Percentiles rank a stretch among this genome's conserved stretches.
These are phyloP conservation scores for Coemansia sp. DNA, from an alignment of 192 early-diverging fungal genomes.

Conservation along the genomic window DNA sequence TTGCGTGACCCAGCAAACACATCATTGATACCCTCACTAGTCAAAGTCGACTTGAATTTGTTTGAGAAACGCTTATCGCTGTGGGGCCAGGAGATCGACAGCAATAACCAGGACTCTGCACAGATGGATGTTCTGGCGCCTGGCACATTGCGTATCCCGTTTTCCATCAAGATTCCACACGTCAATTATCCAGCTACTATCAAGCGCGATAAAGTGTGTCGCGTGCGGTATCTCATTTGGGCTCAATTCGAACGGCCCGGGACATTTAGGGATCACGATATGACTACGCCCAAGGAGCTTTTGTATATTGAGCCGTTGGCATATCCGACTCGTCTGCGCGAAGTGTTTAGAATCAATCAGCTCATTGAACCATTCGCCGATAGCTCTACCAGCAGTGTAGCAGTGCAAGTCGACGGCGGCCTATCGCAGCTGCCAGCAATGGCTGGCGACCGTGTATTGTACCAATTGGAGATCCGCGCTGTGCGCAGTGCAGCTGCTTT, in stretches of 20 bases:
- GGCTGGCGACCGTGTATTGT: constrained; percentile 35
- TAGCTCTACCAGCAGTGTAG: background rate
- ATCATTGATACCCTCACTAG: constrained; percentile 7
- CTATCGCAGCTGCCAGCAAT: constrained; percentile 25
- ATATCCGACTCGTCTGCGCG: constrained; percentile 20
- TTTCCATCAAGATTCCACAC: constrained; percentile 27
- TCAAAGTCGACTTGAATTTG: constrained; percentile 19
- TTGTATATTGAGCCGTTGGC: constrained; percentile 26
- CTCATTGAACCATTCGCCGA: background rate
- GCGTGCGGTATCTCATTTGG: constrained; percentile 36
- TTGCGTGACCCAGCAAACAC: constrained; percentile 12
- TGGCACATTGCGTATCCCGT: constrained; percentile 34
- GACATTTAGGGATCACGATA: constrained; percentile 19
- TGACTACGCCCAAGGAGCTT: constrained; percentile 24
- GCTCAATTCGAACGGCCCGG: constrained; percentile 35
- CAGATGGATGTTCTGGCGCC: constrained; percentile 22
- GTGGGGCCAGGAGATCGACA: constrained; percentile 17
- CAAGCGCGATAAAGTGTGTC: constrained; percentile 25
- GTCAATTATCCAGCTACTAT: constrained; percentile 41
- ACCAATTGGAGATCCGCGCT: constrained; percentile 16
- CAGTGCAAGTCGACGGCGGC: constrained; percentile 17
- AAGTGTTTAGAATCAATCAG: constrained; percentile 8
- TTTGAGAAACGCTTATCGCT: constrained; percentile 35
- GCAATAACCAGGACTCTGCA: background rate
- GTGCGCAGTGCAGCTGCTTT: background rate